Base-by-base conservation (phyloP, 2,329 filamentous ascomycete genomes). In the Berkeleyomyces rouxiae region DNA sequence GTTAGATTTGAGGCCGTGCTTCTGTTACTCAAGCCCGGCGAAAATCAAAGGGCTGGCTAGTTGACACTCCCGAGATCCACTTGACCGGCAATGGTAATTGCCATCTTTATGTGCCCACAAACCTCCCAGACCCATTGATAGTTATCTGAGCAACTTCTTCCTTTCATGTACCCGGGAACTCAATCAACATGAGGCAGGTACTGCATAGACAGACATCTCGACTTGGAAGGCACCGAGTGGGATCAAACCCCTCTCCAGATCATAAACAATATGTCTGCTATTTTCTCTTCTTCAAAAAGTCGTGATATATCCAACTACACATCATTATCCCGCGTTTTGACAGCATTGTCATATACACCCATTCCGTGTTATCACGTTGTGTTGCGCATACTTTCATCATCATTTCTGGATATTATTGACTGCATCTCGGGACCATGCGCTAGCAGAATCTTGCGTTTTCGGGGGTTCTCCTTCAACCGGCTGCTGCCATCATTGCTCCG, bases 271-370 rank as follows among this genome's bases (percentile, higher is more conserved):
- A 13, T 55, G 49, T 55, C 13, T 11, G 9, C 37, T 55, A 47
- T 47, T 47, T 23, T 55, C n/a, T 13, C 49, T 39, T 10, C 33
- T 10, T 36, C 36, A 9, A 55, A 55, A 55, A 31, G 37, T 33
- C 49, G 37, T 7, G 31, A n/a, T 11, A 23, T 10, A 55, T 37
- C 5, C 49, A 13, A 55, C 5, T 31, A 55, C 49, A 55, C 49
- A 55, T 55, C 49, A 55, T 55, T 55, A 55, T 55, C 49, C 37
- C n/a, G 11, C 16, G 49, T 55, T 55, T 53, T 55, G 11, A 55
- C 31, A 2, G 31, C 49, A 55, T 55, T 23, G 23, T 33, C 49
- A 55, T 55, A n/a, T 37, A 37, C 37, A 23, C 49, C 9, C 31
- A 55, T 47, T 16, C 57, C 36, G 40, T 59, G 40, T 59, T 59